Conservation (phyloP, 495 filamentous ascomycete genomes). For the Penicillium paxilli region DNA sequence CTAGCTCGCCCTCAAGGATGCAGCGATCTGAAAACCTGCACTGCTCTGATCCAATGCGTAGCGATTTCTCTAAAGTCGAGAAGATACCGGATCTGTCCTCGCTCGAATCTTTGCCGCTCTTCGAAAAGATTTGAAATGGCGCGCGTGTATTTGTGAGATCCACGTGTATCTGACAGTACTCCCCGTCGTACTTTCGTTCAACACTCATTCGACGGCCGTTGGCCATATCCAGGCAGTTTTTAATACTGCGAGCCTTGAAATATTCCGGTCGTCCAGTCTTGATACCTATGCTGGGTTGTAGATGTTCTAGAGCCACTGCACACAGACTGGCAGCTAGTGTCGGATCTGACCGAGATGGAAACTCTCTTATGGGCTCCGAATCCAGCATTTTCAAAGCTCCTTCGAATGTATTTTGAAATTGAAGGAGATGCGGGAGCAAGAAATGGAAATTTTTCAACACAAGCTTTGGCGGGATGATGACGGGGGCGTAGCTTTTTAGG, state of each 20-base stretch:
- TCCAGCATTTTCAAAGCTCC: conserved; percentile 49
- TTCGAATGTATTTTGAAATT: conserved; percentile 63
- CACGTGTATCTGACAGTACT: conserved; percentile 87
- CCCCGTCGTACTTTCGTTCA: conserved; percentile 84
- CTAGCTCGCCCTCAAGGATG: conserved; percentile 80
- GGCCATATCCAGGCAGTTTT: conserved; percentile 68
- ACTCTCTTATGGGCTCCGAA: conserved; percentile 37
- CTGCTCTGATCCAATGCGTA: conserved; percentile 54
- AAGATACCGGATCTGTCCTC: conserved; percentile 63
- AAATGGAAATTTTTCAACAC: conserved; percentile 55
- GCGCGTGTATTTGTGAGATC: conserved; percentile 57
- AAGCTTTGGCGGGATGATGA: conserved; percentile 50
- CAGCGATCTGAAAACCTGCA: conserved; percentile 62
- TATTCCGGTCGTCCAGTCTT: conserved; percentile 75
- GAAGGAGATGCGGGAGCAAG: conserved; percentile 61
- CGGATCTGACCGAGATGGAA: conserved; percentile 41
- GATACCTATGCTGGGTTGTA: conserved; percentile 65
- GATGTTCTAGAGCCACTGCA: conserved; percentile 40
- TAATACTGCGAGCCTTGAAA: conserved; percentile 73
- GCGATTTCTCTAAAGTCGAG: conserved; percentile 47
- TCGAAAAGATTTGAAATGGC: conserved; percentile 80
- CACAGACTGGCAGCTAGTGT: conserved; percentile 31
- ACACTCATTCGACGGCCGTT: conserved; percentile 62
- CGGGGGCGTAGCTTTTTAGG: conserved; percentile 70
- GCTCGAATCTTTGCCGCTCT: conserved; percentile 88